Base-by-base conservation (phyloP, 2,329 filamentous ascomycete genomes). In the Fusarium gaditjirri region DNA sequence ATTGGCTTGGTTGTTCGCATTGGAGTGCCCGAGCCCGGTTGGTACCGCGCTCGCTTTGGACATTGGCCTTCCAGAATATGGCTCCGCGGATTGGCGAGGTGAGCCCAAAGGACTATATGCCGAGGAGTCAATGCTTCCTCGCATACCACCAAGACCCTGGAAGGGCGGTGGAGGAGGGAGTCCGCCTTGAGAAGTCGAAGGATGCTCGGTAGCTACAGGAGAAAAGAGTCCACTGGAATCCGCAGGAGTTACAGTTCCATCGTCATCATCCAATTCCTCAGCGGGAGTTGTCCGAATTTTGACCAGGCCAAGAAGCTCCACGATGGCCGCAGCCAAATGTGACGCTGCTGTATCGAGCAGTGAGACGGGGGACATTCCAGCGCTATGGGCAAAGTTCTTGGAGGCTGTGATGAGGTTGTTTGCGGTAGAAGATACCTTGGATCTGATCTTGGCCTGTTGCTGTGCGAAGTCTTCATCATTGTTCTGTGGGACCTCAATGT, bases 321-420 rank as follows among this genome's bases (percentile, higher is more conserved):
- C 91, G 29, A 98, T 88, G 5, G 95, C 91, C 8, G 93, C 91
- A 3, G 94, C 94, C 39, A 98, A 86, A 82, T 99, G 94, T 29
- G 94, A 96, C 12, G 95, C 94, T 5, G 96, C 95, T 7, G 95
- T 96, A 80, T 99, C 96, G 27, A 99, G 86, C 6, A 99, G 84
- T 10, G 94, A 97, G n/a, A 99, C 92, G 1, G 96, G 96, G 3
- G 94, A 95, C 36, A 99, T 88, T 35, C 96, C 96, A 25, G 90
- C 91, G 2, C 94, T 91, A 16, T 90, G 88, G 38, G 93, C 92
- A 80, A 96, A 97, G 78, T 97, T 97, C 84, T 97, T 97, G 38
- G 94, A 92, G 3, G 95, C 94, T 5, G 95, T 98, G 77, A 98
- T 98, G 64, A 99, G 86, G 78, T 95, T 96, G 85, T 98, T 98